Evolutionary conservation across 208 protist genomes (phyloP).

Genomic region (Phytomonas sp.): DNA sequence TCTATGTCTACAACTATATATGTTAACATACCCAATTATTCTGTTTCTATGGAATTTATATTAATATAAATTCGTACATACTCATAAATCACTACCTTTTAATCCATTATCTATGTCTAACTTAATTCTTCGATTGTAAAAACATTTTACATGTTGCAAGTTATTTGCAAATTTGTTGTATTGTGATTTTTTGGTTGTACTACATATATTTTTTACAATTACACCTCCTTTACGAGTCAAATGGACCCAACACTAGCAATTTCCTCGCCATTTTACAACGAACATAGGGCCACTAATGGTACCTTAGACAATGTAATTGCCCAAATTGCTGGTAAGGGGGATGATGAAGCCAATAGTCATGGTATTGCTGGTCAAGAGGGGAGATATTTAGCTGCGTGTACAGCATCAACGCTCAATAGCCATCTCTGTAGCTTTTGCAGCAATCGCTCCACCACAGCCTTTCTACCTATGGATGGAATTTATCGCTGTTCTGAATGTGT

Average conservation of each 20-base stretch:
- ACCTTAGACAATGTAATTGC: slow-evolving; percentile 45
- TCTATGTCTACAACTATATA: neutral
- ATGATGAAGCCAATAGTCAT: neutral
- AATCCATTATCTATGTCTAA: neutral
- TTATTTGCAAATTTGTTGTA: neutral
- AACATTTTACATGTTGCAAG: neutral
- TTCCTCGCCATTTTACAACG: slow-evolving; percentile 63
- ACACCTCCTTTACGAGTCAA: neutral
- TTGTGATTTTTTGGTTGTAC: neutral
- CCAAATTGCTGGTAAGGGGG: slow-evolving; percentile 20
- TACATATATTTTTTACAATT: neutral
- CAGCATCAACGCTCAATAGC: slow-evolving; percentile 5
- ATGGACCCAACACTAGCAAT: slow-evolving; percentile 75
- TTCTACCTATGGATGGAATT: slow-evolving; percentile 46
- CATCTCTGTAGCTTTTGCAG: slow-evolving; percentile 40
- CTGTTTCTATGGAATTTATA: neutral
- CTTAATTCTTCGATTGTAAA: neutral
- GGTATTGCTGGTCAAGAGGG: slow-evolving; percentile 2
- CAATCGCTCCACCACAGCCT: slow-evolving; percentile 19
- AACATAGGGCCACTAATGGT: slow-evolving; percentile 34
- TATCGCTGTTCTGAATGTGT: slow-evolving; percentile 57
- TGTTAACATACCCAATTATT: neutral
- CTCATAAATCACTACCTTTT: neutral
- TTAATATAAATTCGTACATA: neutral
- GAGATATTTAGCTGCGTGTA: neutral